Evolutionary conservation across 208 protist species (phyloP), one percentile per base, ranked within the genome.

Genomic region (Blastocrithidia nonstop): DNA sequence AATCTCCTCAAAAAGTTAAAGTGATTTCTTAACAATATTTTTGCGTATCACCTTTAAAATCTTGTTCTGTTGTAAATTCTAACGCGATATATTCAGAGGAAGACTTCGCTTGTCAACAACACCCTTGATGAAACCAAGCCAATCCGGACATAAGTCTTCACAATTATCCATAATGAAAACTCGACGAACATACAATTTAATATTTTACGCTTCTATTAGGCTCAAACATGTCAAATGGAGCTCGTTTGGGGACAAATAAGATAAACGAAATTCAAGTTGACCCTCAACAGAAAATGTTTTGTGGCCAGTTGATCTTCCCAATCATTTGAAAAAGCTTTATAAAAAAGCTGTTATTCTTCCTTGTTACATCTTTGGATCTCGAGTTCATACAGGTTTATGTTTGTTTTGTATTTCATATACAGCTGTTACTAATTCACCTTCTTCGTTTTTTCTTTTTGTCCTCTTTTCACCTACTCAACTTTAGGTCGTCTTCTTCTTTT

Each of bases 81-180:
- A 97, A 45, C 98, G 89, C 6, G 95, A 98, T 5, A 99, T 94
- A 69, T 99, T 99, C 17, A 99, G 80, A 23, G 97, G 97, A n/a
- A 99, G 70, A 59, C 99, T 96, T 28, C 99, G 94, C 54, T 88
- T 97, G 71, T 99, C 98, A 6, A 99, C 96, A 20, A 99, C 80
- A 56, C 98, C 98, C 35, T 75, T 76, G 29, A 98, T 61, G 53
- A 98, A 98, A 54, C 65, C 80, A 9, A 98, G 76, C 46, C 95
- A 98, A 37, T 74, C 67, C 13, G 95, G 96, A 43, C 97, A 69
- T 11, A 97, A 58, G 50, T 99, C 96, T 29, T 93, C 72, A 51
- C 93, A 94, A 42, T 99, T 84, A 59, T 98, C 96, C 19, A 69
- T 98, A 71, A 99, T 99, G 67, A 99, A 99, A 6, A 99, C 96